These are phyloP conservation scores for Leucosporidium scottii DNA, from an alignment of 768 basidiomycete species.

Conservation along the genomic window DNA sequence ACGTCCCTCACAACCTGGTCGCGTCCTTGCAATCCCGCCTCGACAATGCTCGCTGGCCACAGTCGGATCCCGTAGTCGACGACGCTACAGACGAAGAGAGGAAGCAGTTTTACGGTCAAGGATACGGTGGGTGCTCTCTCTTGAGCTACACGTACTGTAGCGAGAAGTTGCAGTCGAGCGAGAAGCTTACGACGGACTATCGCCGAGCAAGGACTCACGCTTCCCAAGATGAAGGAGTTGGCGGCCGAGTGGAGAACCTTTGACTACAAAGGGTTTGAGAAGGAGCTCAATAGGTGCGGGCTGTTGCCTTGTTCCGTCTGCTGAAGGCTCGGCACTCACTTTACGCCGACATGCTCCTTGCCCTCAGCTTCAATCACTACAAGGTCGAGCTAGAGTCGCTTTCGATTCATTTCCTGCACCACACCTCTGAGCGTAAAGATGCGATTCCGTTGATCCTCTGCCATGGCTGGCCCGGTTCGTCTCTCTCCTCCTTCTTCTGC, in stretches of 20 bases:
- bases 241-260: conserved; percentile 7
- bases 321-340: not conserved
- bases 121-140: not conserved
- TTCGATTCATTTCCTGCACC: conserved; percentile 36
- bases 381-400: conserved; percentile 23
- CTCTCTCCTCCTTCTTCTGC: not conserved
- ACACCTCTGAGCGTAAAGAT: conserved; percentile 17
- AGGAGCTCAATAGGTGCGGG: conserved; percentile 9
- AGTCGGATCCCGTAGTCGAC: not conserved
- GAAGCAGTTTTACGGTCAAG: not conserved
- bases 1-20: not conserved
- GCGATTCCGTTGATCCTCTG: conserved; percentile 35
- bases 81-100: not conserved
- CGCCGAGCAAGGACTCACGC: conserved; percentile 7
- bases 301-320: not conserved
- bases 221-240: conserved; percentile 21
- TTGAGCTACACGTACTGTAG: not conserved
- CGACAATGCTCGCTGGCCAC: conserved; percentile 19
- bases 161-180: not conserved
- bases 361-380: conserved; percentile 17
- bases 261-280: not conserved
- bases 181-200: not conserved
- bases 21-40: conserved; percentile 10
- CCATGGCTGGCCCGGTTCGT: conserved; percentile 35
- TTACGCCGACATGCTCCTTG: not conserved